These are phyloP conservation scores for Cercospora brassicicola DNA, from an alignment of 2,329 filamentous ascomycete species.

Conservation along the genomic window DNA sequence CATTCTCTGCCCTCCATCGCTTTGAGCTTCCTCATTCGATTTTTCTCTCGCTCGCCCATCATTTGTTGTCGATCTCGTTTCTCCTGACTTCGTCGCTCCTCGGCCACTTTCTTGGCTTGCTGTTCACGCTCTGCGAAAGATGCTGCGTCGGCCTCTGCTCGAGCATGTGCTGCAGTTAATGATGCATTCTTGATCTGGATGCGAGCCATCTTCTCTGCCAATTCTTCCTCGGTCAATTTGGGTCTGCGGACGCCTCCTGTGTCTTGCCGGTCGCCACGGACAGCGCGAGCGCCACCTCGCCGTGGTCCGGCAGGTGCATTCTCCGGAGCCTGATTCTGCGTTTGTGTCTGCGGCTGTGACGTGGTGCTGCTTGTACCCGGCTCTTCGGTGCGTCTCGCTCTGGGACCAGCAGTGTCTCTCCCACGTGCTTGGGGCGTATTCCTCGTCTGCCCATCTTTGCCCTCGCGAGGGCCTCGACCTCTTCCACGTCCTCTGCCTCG, in stretches of 20 bases:
- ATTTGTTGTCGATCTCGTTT: conserved; percentile 57
- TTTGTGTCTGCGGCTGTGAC: not conserved
- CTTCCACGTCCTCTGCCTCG: conserved; percentile 29
- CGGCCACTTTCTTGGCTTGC: conserved; percentile 53
- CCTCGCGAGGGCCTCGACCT: conserved; percentile 24
- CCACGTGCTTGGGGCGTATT: not conserved
- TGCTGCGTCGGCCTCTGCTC: conserved; percentile 67
- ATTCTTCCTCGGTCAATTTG: conserved; percentile 65
- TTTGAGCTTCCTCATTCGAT: conserved; percentile 59
- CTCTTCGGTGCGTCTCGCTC: not conserved
- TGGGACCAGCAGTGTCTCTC: not conserved
- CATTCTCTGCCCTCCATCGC: conserved; percentile 61
- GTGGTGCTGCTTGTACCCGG: not conserved
- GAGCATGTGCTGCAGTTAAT: conserved; percentile 60
- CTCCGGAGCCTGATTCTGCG: conserved; percentile 21
- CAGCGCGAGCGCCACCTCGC: conserved; percentile 30
- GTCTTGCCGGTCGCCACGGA: conserved; percentile 39
- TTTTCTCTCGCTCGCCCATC: conserved; percentile 63
- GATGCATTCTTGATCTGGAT: conserved; percentile 63
- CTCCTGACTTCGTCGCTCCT: conserved; percentile 51
- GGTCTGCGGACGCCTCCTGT: conserved; percentile 48
- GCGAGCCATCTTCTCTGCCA: conserved; percentile 60
- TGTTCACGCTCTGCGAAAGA: conserved; percentile 65
- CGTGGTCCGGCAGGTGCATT: conserved; percentile 30
- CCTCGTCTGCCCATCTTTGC: conserved; percentile 14